Percentiles rank a stretch among this genome's conserved stretches.
phyloP scores from a whole-genome alignment of 176 grass and related monocot species.

The Phyllostachys edulis region DNA sequence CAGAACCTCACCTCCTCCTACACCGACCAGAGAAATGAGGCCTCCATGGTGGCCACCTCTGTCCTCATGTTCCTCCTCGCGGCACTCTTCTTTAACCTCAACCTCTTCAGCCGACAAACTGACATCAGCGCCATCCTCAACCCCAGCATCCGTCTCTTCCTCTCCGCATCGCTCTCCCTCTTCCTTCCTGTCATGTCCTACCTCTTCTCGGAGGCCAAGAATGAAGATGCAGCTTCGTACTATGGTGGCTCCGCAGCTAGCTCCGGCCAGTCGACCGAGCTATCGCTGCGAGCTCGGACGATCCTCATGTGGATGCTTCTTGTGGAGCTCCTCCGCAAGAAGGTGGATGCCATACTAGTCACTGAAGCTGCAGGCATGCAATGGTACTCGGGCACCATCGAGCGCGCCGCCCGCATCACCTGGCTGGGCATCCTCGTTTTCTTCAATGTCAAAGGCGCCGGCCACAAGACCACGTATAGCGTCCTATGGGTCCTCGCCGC shows the following conservation, averaged over 20 bases:
- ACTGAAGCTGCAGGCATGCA: not conserved
- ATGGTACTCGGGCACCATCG: not conserved
- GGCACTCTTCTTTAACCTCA: not conserved
- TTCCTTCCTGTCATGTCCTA: not conserved
- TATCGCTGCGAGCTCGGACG: not conserved
- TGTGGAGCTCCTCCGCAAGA: conserved; percentile 20
- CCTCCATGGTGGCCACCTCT: not conserved
- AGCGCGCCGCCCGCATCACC: not conserved
- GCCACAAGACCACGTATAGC: not conserved
- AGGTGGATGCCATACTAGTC: not conserved
- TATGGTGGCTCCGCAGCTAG: no score
- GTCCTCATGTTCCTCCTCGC: not conserved
- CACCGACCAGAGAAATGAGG: not conserved
- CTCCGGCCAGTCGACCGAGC: not conserved
- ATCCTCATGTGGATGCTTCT: not conserved
- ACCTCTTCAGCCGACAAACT: not conserved
- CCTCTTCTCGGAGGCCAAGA: no score
- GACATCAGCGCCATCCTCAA: not conserved
- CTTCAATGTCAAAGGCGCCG: not conserved
- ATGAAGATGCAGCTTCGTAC: no score
- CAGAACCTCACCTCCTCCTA: not conserved
- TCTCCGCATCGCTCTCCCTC: not conserved
- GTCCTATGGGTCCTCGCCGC: not conserved
- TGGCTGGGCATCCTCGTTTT: conserved; percentile 4
- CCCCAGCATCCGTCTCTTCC: not conserved